Conservation (phyloP, 2,329 filamentous ascomycete genomes). For the Camillea tinctor region DNA sequence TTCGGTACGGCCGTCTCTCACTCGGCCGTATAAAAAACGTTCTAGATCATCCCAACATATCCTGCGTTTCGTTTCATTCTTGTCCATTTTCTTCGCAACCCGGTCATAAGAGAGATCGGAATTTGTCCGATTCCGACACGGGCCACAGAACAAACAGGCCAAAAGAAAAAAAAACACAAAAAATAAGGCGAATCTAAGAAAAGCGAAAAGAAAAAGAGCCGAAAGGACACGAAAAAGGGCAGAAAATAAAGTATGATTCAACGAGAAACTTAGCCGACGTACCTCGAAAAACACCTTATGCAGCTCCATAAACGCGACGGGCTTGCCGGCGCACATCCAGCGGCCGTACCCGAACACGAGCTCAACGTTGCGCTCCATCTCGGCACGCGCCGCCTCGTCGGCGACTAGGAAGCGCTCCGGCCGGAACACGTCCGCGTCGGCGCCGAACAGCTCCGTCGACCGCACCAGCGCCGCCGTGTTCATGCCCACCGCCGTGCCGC, state of each 20-base stretch:
- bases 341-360: slow-evolving; percentile 40
- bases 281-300: slow-evolving; percentile 45
- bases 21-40: neutral
- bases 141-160: too few relatives aligned
- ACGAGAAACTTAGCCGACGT: slow-evolving; percentile 9
- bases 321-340: slow-evolving; percentile 41
- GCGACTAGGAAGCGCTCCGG: slow-evolving; percentile 46
- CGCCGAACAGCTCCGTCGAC: slow-evolving; percentile 32
- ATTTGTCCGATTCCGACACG: too few relatives aligned
- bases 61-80: neutral
- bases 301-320: slow-evolving; percentile 42
- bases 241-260: too few relatives aligned
- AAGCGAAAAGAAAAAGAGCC: neutral
- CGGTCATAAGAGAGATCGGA: too few relatives aligned
- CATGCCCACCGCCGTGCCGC: slow-evolving; percentile 36
- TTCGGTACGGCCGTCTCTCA: too few relatives aligned
- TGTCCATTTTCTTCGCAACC: too few relatives aligned
- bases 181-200: too few relatives aligned
- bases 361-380: slow-evolving; percentile 36
- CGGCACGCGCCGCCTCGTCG: slow-evolving; percentile 28
- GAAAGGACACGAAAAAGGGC: neutral
- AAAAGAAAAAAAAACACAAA: neutral
- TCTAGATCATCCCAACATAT: too few relatives aligned
- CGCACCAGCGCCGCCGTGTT: slow-evolving; percentile 35
- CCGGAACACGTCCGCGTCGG: slow-evolving; percentile 39